These are phyloP conservation scores for Trichoderma sp. DNA, from an alignment of 2,329 filamentous ascomycete genomes.

Conservation along the genomic window DNA sequence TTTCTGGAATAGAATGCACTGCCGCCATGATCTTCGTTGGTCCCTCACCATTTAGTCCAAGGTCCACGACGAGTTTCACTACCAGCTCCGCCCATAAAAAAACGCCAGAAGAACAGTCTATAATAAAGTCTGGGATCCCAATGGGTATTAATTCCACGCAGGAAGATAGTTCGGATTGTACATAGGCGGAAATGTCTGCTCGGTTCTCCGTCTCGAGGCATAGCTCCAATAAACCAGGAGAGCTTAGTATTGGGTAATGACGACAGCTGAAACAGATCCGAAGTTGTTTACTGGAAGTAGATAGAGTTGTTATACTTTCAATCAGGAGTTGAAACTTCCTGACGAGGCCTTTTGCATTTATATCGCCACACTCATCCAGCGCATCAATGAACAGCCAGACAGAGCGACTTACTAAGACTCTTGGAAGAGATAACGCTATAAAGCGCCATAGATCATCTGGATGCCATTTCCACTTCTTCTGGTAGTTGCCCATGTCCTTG, in stretches of 20 bases:
- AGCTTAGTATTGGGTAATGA: slow-evolving; percentile 30
- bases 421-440: slow-evolving; percentile 26
- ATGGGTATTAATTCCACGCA: background rate
- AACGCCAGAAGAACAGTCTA: slow-evolving; percentile 30
- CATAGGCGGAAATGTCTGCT: slow-evolving; percentile 32
- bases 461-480: slow-evolving; percentile 31
- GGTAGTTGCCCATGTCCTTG: slow-evolving; percentile 20
- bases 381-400: slow-evolving; percentile 37
- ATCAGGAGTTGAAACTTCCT: slow-evolving; percentile 18
- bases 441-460: slow-evolving; percentile 24
- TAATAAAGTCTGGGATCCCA: slow-evolving; percentile 24
- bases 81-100: slow-evolving; percentile 40
- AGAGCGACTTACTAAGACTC: slow-evolving; percentile 23
- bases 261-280: slow-evolving; percentile 36
- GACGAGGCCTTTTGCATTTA: slow-evolving; percentile 25
- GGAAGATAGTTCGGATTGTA: slow-evolving; percentile 19
- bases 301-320: background rate
- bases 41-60: slow-evolving; percentile 14
- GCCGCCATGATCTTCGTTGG: slow-evolving; percentile 24
- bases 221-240: slow-evolving; percentile 27
- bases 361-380: slow-evolving; percentile 35
- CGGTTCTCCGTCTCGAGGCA: slow-evolving; percentile 33
- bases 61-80: slow-evolving; percentile 3
- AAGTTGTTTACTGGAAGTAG: background rate
- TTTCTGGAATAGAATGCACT: slow-evolving; percentile 26